Base-by-base conservation (phyloP, 768 basidiomycete species). In the Amanita fuliginea region DNA sequence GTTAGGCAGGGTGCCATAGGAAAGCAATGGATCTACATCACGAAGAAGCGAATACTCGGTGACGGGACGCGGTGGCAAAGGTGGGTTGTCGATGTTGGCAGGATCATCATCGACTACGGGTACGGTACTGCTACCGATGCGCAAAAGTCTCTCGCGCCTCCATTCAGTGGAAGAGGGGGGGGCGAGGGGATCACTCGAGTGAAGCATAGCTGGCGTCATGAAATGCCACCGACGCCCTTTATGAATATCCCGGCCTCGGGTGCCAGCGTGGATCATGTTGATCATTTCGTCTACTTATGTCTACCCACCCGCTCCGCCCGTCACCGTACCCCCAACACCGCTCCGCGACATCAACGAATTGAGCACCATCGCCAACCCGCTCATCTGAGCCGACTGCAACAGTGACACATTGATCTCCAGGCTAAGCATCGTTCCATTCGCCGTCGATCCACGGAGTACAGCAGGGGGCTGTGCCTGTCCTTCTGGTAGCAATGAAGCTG, bases 371-470 rank as follows among this genome's bases (percentile, higher is more conserved):
- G 83, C 83, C 55, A 88, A 57, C 11, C 85, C 84, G 59, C 74
- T 84, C 79, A 85, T 82, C 58, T 90, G 87, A n/a, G 76, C 68
- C 14, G 78, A 71, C 61, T 86, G 82, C 48, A 91, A 68, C 16
- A 81, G 63, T 13, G 80, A 79, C 24, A 88, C 78, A 53, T 89
- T 88, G 59, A 91, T 84, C 54, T 90, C 87, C 47, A 91, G 65
- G 59, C 74, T 83, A 51, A 88, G 63, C 71, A 83, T 79, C 16
- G 76, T 74, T 10, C 86, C 86, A 57, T 86, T 80, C 6, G 78
- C 75, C 2, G 80, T 78, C 1, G 83, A 81, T 24, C 84, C 81
- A 34, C 81, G 76, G 44, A 89, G 68, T 13, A 90, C 75, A n/a
- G 84, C 86, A n/a, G 82, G 73, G 0, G 86, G 83, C 56, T 79